phyloP scores from a whole-genome alignment of 1,284 basidiomycete genomes.

The Apiotrichum akiyoshidainum region DNA sequence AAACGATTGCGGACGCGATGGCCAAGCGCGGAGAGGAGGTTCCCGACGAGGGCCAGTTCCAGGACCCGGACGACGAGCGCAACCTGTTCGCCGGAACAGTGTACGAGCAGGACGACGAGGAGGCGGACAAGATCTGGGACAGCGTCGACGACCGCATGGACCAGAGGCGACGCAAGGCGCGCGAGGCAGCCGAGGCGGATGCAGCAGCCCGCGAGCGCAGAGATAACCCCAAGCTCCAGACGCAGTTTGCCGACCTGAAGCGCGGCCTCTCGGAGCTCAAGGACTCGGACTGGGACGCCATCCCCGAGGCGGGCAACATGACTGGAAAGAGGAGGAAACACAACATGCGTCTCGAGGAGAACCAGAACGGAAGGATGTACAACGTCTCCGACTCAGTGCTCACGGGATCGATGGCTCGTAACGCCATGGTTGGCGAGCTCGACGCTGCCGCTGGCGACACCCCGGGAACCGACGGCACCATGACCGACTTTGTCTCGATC shows the following conservation, averaged over 20 bases:
- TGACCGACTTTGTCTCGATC: slow-evolving; percentile 96
- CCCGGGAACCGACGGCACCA: slow-evolving; percentile 62
- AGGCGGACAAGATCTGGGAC: slow-evolving; percentile 94
- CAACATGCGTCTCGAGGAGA: slow-evolving; percentile 62
- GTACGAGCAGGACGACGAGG: slow-evolving; percentile 96
- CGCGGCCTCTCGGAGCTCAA: slow-evolving; percentile 79
- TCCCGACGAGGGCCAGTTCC: slow-evolving; percentile 75
- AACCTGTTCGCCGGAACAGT: slow-evolving; percentile 93
- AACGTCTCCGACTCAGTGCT: slow-evolving; percentile 87
- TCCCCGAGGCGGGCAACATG: slow-evolving; percentile 94
- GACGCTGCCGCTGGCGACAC: slow-evolving; percentile 70
- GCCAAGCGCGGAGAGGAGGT: slow-evolving; percentile 83
- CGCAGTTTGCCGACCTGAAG: slow-evolving; percentile 88
- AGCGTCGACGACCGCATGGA: slow-evolving; percentile 87
- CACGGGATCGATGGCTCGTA: slow-evolving; percentile 52
- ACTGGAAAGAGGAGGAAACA: slow-evolving; percentile 86
- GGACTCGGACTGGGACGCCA: slow-evolving; percentile 87
- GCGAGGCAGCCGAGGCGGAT: slow-evolving; percentile 53
- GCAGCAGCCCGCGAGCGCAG: slow-evolving; percentile 46
- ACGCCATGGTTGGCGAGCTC: slow-evolving; percentile 70
- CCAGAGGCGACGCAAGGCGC: slow-evolving; percentile 69
- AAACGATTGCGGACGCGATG: slow-evolving; percentile 79
- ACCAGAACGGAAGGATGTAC: slow-evolving; percentile 62
- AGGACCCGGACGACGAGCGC: slow-evolving; percentile 96
- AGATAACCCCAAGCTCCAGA: slow-evolving; percentile 52